Evolutionary conservation across 257 asterid species (phyloP), one percentile per base, ranked within the genome.

Genomic region (Solanum boliviense): DNA sequence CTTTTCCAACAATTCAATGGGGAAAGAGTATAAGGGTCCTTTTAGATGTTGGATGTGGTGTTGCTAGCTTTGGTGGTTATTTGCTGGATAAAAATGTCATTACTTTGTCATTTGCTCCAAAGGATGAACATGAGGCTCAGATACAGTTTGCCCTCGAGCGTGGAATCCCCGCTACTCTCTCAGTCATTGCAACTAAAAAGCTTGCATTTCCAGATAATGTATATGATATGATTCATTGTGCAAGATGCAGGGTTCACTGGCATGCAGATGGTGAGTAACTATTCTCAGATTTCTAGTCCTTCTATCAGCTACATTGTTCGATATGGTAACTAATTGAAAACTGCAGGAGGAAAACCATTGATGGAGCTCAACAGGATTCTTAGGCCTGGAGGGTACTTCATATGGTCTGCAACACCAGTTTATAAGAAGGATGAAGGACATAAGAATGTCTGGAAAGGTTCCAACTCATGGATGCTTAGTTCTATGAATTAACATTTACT

Each of bases 81-180:
- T 91, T 97, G 87, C 92, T 97, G 89, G 97, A 96, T 82, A 95
- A 89, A 90, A 90, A 91, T 90, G 99, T 95, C 39, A 87, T 95
- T 87, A 94, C 99, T 35, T 91, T 96, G 99, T 97, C 99, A 56
- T 94, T 97, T 60, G 99, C 99, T 81, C 99, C 99, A 36, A 97
- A 96, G 90, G 99, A 97, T 86, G 98, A 97, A 89, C 99, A 96
- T n/a, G 99, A 97, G 90, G 99, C 99, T 89, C 99, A 97, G 89
- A 96, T 97, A 88, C 99, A 97, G 90, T 96, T 97, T 90, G 98
- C 99, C 27, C 98, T 97, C 70, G 99, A 97, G 91, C 91, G 99
- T 73, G 99, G 99, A 89, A 95, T 96, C 90, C 98, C 98, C 10
- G 98, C 99, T 81, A 91, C 91, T 9, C 97, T 97, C 86, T 93